These are phyloP conservation scores for Acrocalymma vagum DNA, from an alignment of 2,329 filamentous ascomycete genomes.

Conservation along the genomic window DNA sequence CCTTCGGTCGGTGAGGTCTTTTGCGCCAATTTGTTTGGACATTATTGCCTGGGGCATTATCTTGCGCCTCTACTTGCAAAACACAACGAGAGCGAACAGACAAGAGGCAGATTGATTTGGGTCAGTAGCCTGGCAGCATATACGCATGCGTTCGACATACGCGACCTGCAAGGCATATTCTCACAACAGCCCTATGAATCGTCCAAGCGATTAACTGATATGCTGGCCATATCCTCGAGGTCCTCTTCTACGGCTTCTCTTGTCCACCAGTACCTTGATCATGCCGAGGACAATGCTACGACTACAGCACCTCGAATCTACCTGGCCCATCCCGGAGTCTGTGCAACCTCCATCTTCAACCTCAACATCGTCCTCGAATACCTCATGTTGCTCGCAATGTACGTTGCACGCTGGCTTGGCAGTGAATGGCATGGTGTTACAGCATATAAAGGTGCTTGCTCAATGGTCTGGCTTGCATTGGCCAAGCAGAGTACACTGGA, in stretches of 20 bases:
- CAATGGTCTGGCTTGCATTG: slow-evolving; percentile 81
- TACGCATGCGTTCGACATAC: slow-evolving; percentile 63
- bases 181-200: slow-evolving; percentile 78
- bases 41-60: slow-evolving; percentile 87
- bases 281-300: slow-evolving; percentile 15
- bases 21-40: slow-evolving; percentile 91
- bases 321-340: slow-evolving; percentile 85
- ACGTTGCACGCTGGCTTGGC: slow-evolving; percentile 79
- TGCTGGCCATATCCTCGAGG: slow-evolving; percentile 76
- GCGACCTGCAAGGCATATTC: slow-evolving; percentile 79
- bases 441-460: slow-evolving; percentile 79
- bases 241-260: slow-evolving; percentile 69
- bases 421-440: slow-evolving; percentile 86
- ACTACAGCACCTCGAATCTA: slow-evolving; percentile 82
- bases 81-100: slow-evolving; percentile 49
- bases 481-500: slow-evolving; percentile 71
- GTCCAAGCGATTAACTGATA: slow-evolving; percentile 85
- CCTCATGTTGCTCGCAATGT: slow-evolving; percentile 73
- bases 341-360: slow-evolving; percentile 81
- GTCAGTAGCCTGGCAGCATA: slow-evolving; percentile 81
- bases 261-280: slow-evolving; percentile 36
- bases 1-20: slow-evolving; percentile 82
- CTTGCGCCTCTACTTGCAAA: slow-evolving; percentile 75
- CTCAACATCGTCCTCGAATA: slow-evolving; percentile 74
- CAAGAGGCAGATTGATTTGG: slow-evolving; percentile 80